Conservation (phyloP, 169 alveolate genomes). For the Eimeria falciformis region DNA sequence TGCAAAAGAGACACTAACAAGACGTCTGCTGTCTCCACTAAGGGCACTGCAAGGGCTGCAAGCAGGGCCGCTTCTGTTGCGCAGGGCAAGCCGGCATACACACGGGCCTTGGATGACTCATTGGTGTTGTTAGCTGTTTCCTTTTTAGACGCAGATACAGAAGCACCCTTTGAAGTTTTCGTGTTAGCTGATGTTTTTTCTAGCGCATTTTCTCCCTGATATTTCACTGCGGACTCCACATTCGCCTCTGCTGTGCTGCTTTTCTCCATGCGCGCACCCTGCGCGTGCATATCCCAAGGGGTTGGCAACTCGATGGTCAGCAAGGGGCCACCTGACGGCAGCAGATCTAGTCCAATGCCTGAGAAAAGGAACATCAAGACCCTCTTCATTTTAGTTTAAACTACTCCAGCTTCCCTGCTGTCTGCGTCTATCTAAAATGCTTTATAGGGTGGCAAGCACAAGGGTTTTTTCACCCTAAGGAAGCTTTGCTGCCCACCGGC, state of each 20-base stretch:
- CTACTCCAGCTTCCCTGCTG: not conserved
- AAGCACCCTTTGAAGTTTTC: not conserved
- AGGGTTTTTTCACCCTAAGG: not conserved
- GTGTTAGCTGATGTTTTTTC: not conserved
- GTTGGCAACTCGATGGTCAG: constrained; percentile 54
- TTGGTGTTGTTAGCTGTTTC: not conserved
- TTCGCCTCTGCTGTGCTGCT: not conserved
- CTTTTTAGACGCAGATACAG: not conserved
- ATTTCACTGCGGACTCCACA: not conserved
- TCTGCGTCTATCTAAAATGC: not conserved
- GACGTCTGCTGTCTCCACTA: constrained; percentile 56
- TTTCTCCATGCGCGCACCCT: not conserved
- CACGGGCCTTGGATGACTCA: not conserved
- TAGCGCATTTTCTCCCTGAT: not conserved
- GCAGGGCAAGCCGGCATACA: not conserved
- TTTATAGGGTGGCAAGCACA: not conserved
- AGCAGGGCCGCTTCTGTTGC: constrained; percentile 9
- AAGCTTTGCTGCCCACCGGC: not conserved
- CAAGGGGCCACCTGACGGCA: constrained; percentile 33
- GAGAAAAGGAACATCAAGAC: not conserved
- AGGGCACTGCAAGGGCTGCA: constrained; percentile 5
- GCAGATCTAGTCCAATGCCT: constrained; percentile 53
- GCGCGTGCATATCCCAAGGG: too few species aligned
- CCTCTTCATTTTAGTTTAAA: not conserved
- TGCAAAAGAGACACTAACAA: constrained; percentile 13